Percentiles rank a stretch among this genome's conserved stretches.
Evolutionary conservation across 305 asterid species (phyloP).

Genomic region (Andrographis paniculata): DNA sequence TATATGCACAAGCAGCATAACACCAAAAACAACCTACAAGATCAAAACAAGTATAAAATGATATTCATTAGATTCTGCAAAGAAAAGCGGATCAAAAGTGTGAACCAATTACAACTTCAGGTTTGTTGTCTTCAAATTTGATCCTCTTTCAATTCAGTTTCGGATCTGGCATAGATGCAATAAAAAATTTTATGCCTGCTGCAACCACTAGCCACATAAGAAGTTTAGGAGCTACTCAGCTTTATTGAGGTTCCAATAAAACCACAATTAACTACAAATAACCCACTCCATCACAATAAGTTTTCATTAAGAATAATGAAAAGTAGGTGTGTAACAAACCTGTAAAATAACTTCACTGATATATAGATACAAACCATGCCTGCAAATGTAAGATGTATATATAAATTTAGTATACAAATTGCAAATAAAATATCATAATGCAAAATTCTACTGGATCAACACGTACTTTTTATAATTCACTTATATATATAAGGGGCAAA

Average conservation of each 20-base stretch:
- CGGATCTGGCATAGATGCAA: background rate
- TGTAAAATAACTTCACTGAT: conserved; percentile 69
- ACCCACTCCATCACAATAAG: background rate
- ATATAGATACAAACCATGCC: conserved; percentile 58
- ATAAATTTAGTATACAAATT: background rate
- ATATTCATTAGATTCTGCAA: background rate
- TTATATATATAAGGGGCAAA: no score
- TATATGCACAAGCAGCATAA: conserved; percentile 59
- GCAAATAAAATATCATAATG: no score
- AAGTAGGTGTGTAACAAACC: conserved; percentile 38
- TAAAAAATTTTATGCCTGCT: background rate
- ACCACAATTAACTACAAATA: background rate
- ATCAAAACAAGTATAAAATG: conserved; percentile 1
- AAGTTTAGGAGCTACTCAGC: conserved; percentile 1
- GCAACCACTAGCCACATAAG: background rate
- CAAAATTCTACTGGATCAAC: no score
- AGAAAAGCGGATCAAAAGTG: no score
- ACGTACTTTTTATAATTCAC: no score
- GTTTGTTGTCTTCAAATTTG: background rate
- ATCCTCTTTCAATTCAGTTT: background rate
- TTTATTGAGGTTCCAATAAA: background rate
- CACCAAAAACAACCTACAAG: conserved; percentile 71
- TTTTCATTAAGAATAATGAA: conserved; percentile 10
- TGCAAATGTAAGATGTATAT: conserved; percentile 29
- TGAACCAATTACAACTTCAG: no score